Percentiles rank a stretch among this genome's conserved stretches.
These are phyloP conservation scores for Vararia minispora DNA, from an alignment of 768 basidiomycete genomes.

Conservation along the genomic window DNA sequence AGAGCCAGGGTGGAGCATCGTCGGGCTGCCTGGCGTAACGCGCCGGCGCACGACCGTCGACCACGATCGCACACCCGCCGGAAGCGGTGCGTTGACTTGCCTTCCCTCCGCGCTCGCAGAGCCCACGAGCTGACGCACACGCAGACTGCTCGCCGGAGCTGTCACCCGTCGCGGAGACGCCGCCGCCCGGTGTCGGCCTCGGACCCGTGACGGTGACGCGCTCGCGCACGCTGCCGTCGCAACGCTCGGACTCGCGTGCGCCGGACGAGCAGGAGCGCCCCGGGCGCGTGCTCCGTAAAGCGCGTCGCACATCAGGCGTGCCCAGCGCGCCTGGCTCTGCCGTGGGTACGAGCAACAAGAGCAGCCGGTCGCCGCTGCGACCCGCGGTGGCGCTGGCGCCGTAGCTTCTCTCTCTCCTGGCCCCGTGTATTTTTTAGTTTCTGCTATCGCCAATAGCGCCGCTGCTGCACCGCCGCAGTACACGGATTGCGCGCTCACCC, in stretches of 20 bases:
- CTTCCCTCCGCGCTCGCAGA: slow-evolving; percentile 8
- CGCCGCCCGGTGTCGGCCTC: slow-evolving; percentile 24
- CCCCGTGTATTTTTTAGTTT: too few species aligned
- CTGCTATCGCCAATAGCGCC: too few species aligned
- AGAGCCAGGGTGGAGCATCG: slow-evolving; percentile 31
- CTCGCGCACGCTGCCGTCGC: slow-evolving; percentile 55
- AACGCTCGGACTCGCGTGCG: background rate
- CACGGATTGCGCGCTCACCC: too few species aligned
- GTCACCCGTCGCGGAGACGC: slow-evolving; percentile 37
- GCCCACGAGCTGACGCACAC: slow-evolving; percentile 27
- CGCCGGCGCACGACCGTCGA: slow-evolving; percentile 7
- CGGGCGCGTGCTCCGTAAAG: slow-evolving; percentile 7
- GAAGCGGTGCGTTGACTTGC: background rate
- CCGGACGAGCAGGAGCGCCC: slow-evolving; percentile 7
- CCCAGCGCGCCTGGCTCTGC: background rate
- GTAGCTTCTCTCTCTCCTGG: too few species aligned
- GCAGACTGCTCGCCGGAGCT: slow-evolving; percentile 26
- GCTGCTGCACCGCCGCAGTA: too few species aligned
- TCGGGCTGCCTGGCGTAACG: slow-evolving; percentile 18
- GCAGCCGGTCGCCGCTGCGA: too few species aligned
- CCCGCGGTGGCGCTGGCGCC: too few species aligned
- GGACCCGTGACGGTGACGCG: slow-evolving; percentile 40
- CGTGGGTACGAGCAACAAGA: background rate
- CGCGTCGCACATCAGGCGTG: slow-evolving; percentile 9
- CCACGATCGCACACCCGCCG: slow-evolving; percentile 2